Conservation (phyloP, 805 yeast genomes). For the Tetrapisispora iriomotensis region DNA sequence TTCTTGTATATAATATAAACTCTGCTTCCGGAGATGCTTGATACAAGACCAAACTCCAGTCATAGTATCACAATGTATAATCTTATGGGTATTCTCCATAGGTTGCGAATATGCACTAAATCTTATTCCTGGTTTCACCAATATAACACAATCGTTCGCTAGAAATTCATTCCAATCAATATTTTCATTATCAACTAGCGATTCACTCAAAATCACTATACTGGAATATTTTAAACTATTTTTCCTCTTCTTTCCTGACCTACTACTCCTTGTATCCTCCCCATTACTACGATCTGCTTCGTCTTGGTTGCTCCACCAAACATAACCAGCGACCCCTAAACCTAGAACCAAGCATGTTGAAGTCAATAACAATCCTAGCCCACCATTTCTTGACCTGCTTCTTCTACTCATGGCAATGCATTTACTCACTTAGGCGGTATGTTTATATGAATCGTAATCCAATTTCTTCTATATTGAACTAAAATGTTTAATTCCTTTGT, state of each 20-base stretch:
- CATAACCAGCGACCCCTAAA: not conserved
- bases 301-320: slow-evolving; percentile 1
- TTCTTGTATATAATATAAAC: slow-evolving; percentile 20
- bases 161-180: slow-evolving; percentile 15
- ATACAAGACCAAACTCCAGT: slow-evolving; percentile 47
- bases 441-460: too few species aligned
- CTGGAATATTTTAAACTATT: slow-evolving; percentile 12
- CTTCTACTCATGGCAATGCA: too few species aligned
- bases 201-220: slow-evolving; percentile 15
- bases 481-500: too few species aligned
- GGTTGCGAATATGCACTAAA: slow-evolving; percentile 12
- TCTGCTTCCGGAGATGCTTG: slow-evolving; percentile 38
- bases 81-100: slow-evolving; percentile 14
- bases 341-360: not conserved
- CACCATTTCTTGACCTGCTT: too few species aligned
- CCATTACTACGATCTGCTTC: not conserved
- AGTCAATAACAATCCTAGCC: not conserved
- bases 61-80: slow-evolving; percentile 39
- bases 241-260: not conserved
- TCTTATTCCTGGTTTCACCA: slow-evolving; percentile 25
- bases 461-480: too few species aligned
- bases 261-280: not conserved
- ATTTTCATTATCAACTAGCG: slow-evolving; percentile 5
- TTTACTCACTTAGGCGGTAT: too few species aligned
- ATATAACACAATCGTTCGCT: slow-evolving; percentile 27